These are phyloP conservation scores for Gossypium herbaceum DNA, from an alignment of 345 rosid species.

Conservation along the genomic window DNA sequence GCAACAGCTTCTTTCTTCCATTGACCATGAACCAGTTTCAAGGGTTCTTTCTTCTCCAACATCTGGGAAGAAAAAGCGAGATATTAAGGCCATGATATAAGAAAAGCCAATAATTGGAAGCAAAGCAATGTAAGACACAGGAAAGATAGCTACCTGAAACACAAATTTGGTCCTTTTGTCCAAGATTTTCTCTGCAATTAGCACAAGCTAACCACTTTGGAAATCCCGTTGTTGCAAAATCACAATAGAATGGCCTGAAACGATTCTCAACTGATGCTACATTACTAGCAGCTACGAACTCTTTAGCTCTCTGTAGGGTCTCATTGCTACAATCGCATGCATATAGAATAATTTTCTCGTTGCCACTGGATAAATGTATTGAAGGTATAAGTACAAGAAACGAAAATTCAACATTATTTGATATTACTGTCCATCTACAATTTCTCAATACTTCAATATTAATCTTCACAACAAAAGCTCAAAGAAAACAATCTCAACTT, in stretches of 20 bases:
- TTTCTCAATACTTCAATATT: not conserved
- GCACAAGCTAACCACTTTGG: conserved; percentile 60
- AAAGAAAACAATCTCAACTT: conserved; percentile 9
- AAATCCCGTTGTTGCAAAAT: conserved; percentile 54
- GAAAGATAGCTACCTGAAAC: conserved; percentile 28
- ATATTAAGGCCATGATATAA: not conserved
- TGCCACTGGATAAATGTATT: conserved; percentile 38
- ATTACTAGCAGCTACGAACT: conserved; percentile 31
- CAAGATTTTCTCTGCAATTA: conserved; percentile 34
- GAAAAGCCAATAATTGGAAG: not conserved
- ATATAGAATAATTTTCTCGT: conserved; percentile 48
- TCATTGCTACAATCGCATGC: conserved; percentile 86
- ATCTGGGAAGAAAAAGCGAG: conserved; percentile 24
- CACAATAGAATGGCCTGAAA: conserved; percentile 58
- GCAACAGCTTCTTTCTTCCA: conserved; percentile 40
- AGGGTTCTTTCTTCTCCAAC: conserved; percentile 20
- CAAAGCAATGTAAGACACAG: not conserved
- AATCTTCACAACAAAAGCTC: not conserved
- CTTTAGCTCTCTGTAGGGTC: conserved; percentile 63
- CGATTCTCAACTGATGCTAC: conserved; percentile 24
- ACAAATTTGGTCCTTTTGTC: conserved; percentile 19
- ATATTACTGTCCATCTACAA: not conserved
- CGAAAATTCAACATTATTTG: not conserved
- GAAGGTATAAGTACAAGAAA: not conserved
- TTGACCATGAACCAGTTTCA: conserved; percentile 16